Base-by-base conservation (phyloP, 1,284 basidiomycete genomes). In the Trametes versicolor region DNA sequence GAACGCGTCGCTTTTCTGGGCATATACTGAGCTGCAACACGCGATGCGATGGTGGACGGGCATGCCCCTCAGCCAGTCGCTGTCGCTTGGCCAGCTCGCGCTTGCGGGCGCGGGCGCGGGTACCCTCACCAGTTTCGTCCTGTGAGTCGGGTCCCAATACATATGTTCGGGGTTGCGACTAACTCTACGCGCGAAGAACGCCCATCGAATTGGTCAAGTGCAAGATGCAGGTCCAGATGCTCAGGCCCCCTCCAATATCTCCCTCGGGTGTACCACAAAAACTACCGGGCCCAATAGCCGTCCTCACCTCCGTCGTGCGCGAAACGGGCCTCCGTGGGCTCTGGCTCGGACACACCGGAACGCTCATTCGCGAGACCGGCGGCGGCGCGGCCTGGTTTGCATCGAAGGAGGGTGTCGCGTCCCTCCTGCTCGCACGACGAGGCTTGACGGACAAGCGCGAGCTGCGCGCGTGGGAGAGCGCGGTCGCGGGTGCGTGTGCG, bases 151-250 rank as follows among this genome's bases (percentile, higher is more conserved):
- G 37, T 60, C 47, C 32, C 53, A 29, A 39, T 41, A 57, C 58
- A 43, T 25, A 7, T 6, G 13, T 1, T 3, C 1, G 13, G n/a
- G 12, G 13, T 9, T 19, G 43, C 29, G 57, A 27, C 58, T 23
- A 43, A n/a, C 17, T 2, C 6, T 15, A 4, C 27, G 4, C 17
- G n/a, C 71, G 25, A 29, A 93, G 92, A 57, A 97, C 95, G 1
- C 96, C 95, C 1, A 91, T 97, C 68, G 95, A 97, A 77, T 89
- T 96, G 62, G 87, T 97, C 71, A 97, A 97, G 81, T 97, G 95
- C 78, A 92, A 95, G 74, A 96, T 97, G 95, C 97, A 97, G 81
- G 95, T 97, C 4, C 94, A 97, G 78, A 93, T 95, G 87, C 84
- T 95, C 45, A 80, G 84, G 49, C 70, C 81, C 4, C 37, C 60